phyloP scores from a whole-genome alignment of 1,284 basidiomycete genomes.

The Leucoagaricus sp. region DNA sequence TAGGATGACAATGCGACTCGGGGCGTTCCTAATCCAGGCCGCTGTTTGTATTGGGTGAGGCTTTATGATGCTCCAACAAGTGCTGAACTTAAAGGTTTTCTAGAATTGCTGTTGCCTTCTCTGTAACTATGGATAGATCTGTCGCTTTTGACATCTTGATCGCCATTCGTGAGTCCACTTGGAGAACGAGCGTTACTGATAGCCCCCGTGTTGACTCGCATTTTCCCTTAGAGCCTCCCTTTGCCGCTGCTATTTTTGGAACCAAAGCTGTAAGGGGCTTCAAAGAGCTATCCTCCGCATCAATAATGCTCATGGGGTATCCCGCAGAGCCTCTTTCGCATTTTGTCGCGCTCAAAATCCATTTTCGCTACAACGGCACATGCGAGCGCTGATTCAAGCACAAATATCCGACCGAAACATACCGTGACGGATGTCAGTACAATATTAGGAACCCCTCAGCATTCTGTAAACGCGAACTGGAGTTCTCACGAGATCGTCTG shows the following conservation, averaged over 20 bases:
- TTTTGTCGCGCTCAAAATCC: neutral
- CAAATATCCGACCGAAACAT: neutral
- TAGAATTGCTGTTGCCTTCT: conserved; percentile 27
- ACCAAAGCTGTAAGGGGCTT: conserved; percentile 21
- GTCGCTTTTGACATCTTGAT: conserved; percentile 28
- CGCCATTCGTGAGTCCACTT: conserved; percentile 22
- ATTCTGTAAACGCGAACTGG: too few species aligned
- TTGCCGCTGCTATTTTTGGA: conserved; percentile 29
- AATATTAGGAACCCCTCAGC: neutral
- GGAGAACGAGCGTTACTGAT: neutral
- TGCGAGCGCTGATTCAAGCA: neutral
- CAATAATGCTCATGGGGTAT: neutral
- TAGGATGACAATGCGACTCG: conserved; percentile 29
- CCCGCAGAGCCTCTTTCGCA: neutral
- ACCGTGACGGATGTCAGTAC: neutral
- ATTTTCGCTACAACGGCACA: neutral
- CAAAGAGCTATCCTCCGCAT: too few species aligned
- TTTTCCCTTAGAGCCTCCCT: conserved; percentile 23
- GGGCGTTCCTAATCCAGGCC: conserved; percentile 25
- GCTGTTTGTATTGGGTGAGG: conserved; percentile 25
- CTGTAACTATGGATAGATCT: conserved; percentile 21
- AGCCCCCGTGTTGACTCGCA: neutral
- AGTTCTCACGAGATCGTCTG: too few species aligned
- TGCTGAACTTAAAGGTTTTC: neutral
- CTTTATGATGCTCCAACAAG: neutral